These are phyloP conservation scores for Salix viminalis DNA, from an alignment of 345 rosid species.

Conservation along the genomic window DNA sequence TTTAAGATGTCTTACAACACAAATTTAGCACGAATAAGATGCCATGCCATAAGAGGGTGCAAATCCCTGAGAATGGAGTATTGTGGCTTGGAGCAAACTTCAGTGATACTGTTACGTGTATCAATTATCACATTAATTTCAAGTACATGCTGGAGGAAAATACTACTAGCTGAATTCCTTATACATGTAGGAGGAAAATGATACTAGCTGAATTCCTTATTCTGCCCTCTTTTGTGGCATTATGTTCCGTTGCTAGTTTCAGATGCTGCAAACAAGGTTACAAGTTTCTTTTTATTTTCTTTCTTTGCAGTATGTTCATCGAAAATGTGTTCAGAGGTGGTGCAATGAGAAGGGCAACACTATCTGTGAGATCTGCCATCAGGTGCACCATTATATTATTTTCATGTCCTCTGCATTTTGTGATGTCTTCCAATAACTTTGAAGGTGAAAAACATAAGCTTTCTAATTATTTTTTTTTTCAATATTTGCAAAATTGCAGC, in stretches of 20 bases:
- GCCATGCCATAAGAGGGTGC: neutral
- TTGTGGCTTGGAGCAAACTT: neutral
- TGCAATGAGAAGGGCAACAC: slow-evolving; percentile 83
- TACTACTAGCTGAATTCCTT: neutral
- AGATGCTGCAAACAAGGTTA: neutral
- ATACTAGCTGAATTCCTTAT: neutral
- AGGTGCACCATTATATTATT: slow-evolving; percentile 41
- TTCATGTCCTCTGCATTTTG: neutral
- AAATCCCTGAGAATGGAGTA: neutral
- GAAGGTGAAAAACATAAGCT: neutral
- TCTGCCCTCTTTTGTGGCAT: neutral
- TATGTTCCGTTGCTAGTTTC: neutral
- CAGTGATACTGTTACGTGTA: neutral
- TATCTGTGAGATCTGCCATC: slow-evolving; percentile 70
- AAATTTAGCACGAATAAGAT: neutral
- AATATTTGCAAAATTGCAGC: slow-evolving; percentile 40
- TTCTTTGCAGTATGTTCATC: slow-evolving; percentile 72
- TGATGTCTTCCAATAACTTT: neutral
- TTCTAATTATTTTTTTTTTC: neutral
- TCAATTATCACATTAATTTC: neutral
- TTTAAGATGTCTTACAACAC: neutral
- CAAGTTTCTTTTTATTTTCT: neutral
- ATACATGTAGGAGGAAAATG: neutral
- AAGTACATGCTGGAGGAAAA: neutral
- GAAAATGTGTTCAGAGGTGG: slow-evolving; percentile 80